Evolutionary conservation across 176 grass and related monocot species (phyloP).

Genomic region (Carex cristatella): DNA sequence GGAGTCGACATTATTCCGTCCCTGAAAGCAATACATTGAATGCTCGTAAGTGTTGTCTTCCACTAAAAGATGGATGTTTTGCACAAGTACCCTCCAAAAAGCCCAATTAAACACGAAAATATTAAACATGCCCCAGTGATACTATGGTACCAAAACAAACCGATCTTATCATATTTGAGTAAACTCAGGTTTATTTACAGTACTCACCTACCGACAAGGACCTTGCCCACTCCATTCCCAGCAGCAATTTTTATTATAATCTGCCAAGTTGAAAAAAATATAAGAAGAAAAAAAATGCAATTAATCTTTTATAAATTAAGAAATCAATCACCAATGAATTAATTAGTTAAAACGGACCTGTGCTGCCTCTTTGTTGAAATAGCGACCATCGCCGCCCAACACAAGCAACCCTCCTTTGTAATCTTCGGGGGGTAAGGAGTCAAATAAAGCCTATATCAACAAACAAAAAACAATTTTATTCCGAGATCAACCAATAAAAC

Average conservation of each 20-base stretch:
- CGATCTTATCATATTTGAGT: slow-evolving; percentile 8
- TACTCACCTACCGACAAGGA: slow-evolving; percentile 64
- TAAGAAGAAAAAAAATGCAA: slow-evolving; percentile 2
- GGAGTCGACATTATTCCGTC: slow-evolving; percentile 81
- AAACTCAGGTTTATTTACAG: slow-evolving; percentile 6
- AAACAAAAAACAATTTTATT: slow-evolving; percentile 24
- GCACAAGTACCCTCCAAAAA: slow-evolving; percentile 5
- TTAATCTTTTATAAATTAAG: not conserved
- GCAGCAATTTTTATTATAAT: slow-evolving; percentile 86
- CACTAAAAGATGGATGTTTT: not conserved
- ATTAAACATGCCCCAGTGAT: not conserved
- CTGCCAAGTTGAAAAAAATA: slow-evolving; percentile 34
- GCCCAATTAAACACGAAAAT: not conserved
- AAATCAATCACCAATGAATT: not conserved
- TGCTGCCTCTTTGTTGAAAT: slow-evolving; percentile 75
- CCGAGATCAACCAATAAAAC: slow-evolving; percentile 10
- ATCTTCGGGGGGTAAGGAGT: slow-evolving; percentile 68
- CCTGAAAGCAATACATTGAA: slow-evolving; percentile 29
- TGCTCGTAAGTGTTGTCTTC: not conserved
- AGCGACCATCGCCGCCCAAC: slow-evolving; percentile 81
- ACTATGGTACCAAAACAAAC: slow-evolving; percentile 10
- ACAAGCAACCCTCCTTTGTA: slow-evolving; percentile 66
- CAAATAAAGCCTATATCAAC: slow-evolving; percentile 68
- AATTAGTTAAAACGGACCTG: slow-evolving; percentile 35
- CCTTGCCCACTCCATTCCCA: slow-evolving; percentile 83